Evolutionary conservation across 2,329 filamentous ascomycete genomes (phyloP), one percentile per base, ranked within the genome.

Genomic region (Drechslerella dactyloides): DNA sequence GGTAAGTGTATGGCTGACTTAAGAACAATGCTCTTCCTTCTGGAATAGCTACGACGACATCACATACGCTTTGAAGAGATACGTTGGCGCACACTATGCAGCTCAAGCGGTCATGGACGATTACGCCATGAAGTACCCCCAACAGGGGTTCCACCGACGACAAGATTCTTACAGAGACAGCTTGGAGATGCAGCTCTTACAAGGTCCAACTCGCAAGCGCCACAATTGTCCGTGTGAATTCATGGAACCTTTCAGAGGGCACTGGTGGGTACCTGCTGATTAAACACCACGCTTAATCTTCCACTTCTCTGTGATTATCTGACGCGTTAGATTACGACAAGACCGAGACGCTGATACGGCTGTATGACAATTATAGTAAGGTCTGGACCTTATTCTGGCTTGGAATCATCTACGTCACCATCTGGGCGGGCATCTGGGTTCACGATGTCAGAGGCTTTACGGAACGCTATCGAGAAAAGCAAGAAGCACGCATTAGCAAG

Each of bases 201-300:
- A 42, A 4, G n/a, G 37, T 42, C 5, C 2, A 42, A 15, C 5
- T 5, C 5, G 2, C 11, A 27, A 4, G 21, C 6, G 6, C 3
- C 11, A 23, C 21, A 3, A 23, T 21, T 51, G 46, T 23, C 46
- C 46, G 2, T 51, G 17, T 17, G 19, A 51, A 51, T 51, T 51
- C 46, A 23, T 51, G 37, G 37, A 42, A 13, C 37, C 37, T 42
- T 42, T 42, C 37, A 42, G 37, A 17, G 37, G 37, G n/a, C 37
- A 42, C 37, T 42, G 37, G 37, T 42, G n/a, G 3, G 37, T 42
- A 3, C 13, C 15, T 13, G 13, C 6, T 37, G 13, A 37, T 13
- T 15, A 42, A 42, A 42, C n/a, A 17, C 11, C 11, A 2, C 37
- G 3, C 13, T 15, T 15, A 17, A 17, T 42, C n/a, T 13, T 6